Base-by-base conservation (phyloP, 1,284 basidiomycete genomes). In the Marasmius sp. region DNA sequence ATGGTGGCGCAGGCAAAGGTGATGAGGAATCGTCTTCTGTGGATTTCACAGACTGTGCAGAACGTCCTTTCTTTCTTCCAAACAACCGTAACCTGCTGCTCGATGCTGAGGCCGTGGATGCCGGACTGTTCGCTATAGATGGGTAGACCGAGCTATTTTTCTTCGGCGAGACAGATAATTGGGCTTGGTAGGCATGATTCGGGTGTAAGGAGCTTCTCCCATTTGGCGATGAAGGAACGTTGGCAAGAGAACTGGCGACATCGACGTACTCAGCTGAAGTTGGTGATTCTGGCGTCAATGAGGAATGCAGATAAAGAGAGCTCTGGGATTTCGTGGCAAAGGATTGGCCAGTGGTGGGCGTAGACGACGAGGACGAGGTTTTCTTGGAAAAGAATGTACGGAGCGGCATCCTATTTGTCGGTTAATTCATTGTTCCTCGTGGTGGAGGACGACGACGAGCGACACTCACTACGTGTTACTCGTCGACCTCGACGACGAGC, bases 221-320 rank as follows among this genome's bases (percentile, higher is more conserved):
- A 66, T 77, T 77, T 22, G 77, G 76, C 57, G 74, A 72, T 22
- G 74, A 72, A 33, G 76, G 76, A 9, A 74, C 16, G n/a, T 54
- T 37, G 34, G 33, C 20, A 11, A 36, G 56, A 18, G 72, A 67
- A 57, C 68, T 77, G 71, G 78, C 77, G 16, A 78, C 68, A 12
- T 74, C 71, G 58, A 79, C 72, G 67, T 79, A 78, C 66, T 81
- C 79, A 8, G 72, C 69, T 12, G 79, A 47, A n/a, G 11, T 77
- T 12, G 79, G 73, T 5, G 81, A 80, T 20, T 77, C 76, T 0
- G 72, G 51, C 8, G 69, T 50, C 61, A 73, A 72, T 18, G 64
- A 64, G 45, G 64, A 60, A 41, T 61, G 59, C 6, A 38, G 14
- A n/a, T 47, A 14, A 8, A 47, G 16, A n/a, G 45, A 47, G 11